phyloP scores from a whole-genome alignment of 2,329 filamentous ascomycete species.

The Monosporascus sp. region DNA sequence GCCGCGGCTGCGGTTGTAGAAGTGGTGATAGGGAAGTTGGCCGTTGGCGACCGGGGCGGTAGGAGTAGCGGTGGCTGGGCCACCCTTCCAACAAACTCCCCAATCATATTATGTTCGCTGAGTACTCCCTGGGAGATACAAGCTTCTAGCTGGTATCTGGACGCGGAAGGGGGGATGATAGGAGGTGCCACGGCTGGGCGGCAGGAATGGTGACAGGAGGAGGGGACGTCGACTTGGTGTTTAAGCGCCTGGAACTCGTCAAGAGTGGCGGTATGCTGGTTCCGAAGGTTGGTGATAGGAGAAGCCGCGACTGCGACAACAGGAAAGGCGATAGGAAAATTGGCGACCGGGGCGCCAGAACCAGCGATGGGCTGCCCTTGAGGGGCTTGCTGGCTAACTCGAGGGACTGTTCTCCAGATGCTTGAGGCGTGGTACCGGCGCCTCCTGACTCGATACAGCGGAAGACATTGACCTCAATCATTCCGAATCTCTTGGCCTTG shows the following conservation, averaged over 20 bases:
- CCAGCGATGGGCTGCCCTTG: background rate
- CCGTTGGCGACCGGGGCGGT: constrained; percentile 47
- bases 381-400: constrained; percentile 7
- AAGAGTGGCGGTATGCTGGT: background rate
- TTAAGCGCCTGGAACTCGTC: background rate
- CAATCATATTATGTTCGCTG: constrained; percentile 67
- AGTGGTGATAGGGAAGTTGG: constrained; percentile 58
- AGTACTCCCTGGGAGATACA: constrained; percentile 78
- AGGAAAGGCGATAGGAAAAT: too few species aligned
- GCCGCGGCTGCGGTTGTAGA: constrained; percentile 56
- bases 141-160: constrained; percentile 82
- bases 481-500: constrained; percentile 10
- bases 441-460: background rate
- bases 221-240: background rate
- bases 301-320: too few species aligned
- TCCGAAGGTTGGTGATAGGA: background rate
- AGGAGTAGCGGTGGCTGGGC: constrained; percentile 25
- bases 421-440: background rate
- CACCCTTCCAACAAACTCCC: constrained; percentile 62
- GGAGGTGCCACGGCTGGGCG: too few species aligned
- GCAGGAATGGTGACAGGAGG: too few species aligned
- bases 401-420: background rate
- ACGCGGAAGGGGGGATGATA: constrained; percentile 61
- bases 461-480: constrained; percentile 13
- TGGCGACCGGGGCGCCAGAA: too few species aligned